A percentile compares a stretch with the other conserved stretches of the same genome.
Evolutionary conservation across 2,329 filamentous ascomycete species (phyloP).

Genomic region (Arachnopeziza araneosa): DNA sequence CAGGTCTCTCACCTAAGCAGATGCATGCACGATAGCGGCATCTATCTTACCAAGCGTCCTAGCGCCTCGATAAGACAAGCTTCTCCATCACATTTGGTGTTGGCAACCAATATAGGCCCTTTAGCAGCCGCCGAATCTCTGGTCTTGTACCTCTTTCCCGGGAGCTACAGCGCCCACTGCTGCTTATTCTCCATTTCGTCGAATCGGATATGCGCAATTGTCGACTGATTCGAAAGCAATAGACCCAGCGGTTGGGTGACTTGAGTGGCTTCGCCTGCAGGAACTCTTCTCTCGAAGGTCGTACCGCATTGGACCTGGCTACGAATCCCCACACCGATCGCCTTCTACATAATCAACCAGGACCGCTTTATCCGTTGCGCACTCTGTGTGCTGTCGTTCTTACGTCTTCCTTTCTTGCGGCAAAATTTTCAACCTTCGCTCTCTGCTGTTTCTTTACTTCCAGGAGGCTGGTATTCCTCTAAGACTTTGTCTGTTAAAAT

Average conservation of each 20-base stretch:
- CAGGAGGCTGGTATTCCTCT: conserved; percentile 36
- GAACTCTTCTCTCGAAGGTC: conserved; percentile 19
- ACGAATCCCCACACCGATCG: background rate
- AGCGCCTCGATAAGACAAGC: conserved; percentile 24
- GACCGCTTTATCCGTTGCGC: conserved; percentile 20
- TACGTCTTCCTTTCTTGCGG: conserved; percentile 8
- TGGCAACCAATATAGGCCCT: conserved; percentile 22
- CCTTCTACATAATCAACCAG: conserved; percentile 22
- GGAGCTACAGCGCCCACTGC: conserved; percentile 7
- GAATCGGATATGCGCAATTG: conserved; percentile 10
- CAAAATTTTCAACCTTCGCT: conserved; percentile 18
- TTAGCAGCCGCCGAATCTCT: conserved; percentile 21
- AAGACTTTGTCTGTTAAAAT: background rate
- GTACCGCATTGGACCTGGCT: conserved; percentile 12
- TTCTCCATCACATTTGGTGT: conserved; percentile 11
- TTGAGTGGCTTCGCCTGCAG: conserved; percentile 26
- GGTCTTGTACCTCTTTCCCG: background rate
- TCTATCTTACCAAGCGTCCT: conserved; percentile 6
- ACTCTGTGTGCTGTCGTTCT: conserved; percentile 8
- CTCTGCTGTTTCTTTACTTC: conserved; percentile 27
- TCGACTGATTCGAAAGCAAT: conserved; percentile 23
- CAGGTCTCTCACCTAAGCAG: conserved; percentile 3
- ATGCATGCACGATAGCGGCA: conserved; percentile 23
- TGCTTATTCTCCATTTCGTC: conserved; percentile 14
- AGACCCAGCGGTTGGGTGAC: conserved; percentile 30